phyloP scores from a whole-genome alignment of 1,139 yeast species.

The Hyphopichia burtonii region DNA sequence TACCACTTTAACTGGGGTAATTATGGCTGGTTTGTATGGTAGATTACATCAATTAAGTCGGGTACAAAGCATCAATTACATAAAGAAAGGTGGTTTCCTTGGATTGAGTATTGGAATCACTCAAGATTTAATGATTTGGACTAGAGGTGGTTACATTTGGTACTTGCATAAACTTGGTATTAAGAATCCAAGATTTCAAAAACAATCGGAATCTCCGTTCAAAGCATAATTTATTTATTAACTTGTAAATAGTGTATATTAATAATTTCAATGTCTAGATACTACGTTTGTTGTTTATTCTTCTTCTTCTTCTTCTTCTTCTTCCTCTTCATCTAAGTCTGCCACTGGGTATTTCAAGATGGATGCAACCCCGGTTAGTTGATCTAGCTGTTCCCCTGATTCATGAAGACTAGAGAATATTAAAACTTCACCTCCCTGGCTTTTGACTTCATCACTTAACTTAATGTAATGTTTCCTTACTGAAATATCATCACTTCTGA shows the following conservation, averaged over 20 bases:
- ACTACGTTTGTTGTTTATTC: neutral
- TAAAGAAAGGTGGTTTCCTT: constrained; percentile 53
- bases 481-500: constrained; percentile 72
- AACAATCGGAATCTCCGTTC: constrained; percentile 1
- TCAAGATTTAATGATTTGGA: constrained; percentile 61
- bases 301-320: constrained; percentile 9
- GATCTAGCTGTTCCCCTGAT: constrained; percentile 85
- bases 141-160: constrained; percentile 66
- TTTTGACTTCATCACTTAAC: constrained; percentile 66
- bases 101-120: constrained; percentile 62
- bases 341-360: constrained; percentile 80
- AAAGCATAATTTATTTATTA: constrained; percentile 2
- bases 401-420: constrained; percentile 86
- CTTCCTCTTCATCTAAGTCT: constrained; percentile 73
- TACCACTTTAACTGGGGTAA: constrained; percentile 55
- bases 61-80: constrained; percentile 47
- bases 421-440: constrained; percentile 72
- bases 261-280: neutral
- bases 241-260: constrained; percentile 9
- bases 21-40: constrained; percentile 55
- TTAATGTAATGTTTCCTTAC: constrained; percentile 68
- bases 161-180: constrained; percentile 38
- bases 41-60: constrained; percentile 40
- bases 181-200: constrained; percentile 11
- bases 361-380: constrained; percentile 89